These are phyloP conservation scores for Schrenkiella parvula DNA, from an alignment of 345 rosid species.

Conservation along the genomic window DNA sequence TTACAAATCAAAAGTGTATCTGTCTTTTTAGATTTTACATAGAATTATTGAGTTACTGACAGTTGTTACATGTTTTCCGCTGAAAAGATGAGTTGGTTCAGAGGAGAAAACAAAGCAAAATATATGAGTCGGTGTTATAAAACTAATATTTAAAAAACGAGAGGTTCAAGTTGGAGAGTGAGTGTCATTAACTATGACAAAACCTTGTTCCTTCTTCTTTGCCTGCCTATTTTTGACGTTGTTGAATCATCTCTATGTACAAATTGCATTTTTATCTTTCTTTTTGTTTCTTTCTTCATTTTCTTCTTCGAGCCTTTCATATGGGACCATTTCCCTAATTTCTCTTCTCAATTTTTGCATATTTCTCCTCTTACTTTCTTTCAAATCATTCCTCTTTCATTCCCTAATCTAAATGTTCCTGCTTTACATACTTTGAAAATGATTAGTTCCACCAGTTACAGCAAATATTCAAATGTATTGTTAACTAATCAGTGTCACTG, in stretches of 20 bases:
- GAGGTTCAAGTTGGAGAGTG: conserved; percentile 25
- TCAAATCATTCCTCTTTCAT: conserved; percentile 14
- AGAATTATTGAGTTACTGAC: conserved; percentile 26
- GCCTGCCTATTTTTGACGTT: conserved; percentile 22
- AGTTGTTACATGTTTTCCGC: conserved; percentile 15
- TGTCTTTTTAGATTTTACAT: conserved; percentile 25
- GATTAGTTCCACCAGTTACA: not conserved
- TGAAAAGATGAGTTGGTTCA: conserved; percentile 13
- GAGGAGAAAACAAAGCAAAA: not conserved
- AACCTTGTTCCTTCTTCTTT: conserved; percentile 28
- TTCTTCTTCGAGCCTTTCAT: conserved; percentile 16
- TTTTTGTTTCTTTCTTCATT: not conserved
- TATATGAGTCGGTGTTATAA: not conserved
- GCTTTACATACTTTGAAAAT: not conserved
- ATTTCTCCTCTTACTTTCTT: conserved; percentile 15
- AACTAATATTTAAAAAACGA: not conserved
- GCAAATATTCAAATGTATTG: not conserved
- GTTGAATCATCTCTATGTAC: conserved; percentile 25
- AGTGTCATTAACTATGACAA: conserved; percentile 35
- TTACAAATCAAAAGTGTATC: conserved; percentile 15
- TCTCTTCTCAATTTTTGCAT: not conserved
- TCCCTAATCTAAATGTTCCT: not conserved
- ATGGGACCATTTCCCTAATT: conserved; percentile 22
- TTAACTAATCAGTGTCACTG: not conserved
- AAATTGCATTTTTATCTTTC: conserved; percentile 22